Evolutionary conservation across 768 basidiomycete genomes (phyloP), one percentile per base, ranked within the genome.

Genomic region (Leccinum pellstonianum): DNA sequence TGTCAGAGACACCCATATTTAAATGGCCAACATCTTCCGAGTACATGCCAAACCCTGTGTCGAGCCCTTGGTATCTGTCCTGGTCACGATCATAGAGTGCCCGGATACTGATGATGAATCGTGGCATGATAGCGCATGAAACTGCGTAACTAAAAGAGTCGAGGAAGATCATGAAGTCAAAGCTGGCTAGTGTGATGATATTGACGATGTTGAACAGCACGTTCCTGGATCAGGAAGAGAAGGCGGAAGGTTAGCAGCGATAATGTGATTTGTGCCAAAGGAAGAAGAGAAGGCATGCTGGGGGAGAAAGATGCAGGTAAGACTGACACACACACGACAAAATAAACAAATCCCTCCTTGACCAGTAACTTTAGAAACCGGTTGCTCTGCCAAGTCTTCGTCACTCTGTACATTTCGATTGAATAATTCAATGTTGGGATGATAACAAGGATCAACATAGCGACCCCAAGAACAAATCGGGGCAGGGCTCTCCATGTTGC

Each of bases 21-120:
- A 4, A n/a, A 43, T 43, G 41, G 15, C 8, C 6, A n/a, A 50
- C 25, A 8, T 23, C 3, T 17, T 50, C 15, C 15, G 49, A 27
- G 5, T 23, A 49, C 5, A 49, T 17, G 23, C 23, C 25, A 14
- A 50, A 50, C 14, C 49, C 52, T 12, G 33, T 37, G 52, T 52
- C 52, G 21, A 52, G 7, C 31, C 27, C 51, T 35, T 52, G 12
- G 19, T n/a, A 19, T n/a, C 29, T 11, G 1, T 33, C 10, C 10
- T 35, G 52, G 21, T 15, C 21, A 37, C n/a, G 52, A 12, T 52
- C 52, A 37, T 35, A 52, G 19, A 52, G 33, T 19, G 33, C 52
- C 52, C 52, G 52, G 19, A 52, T 52, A 21, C 33, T 35, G 6
- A 52, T 52, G 52, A 52, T 52, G 52, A 52, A 52, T 19, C 52